Base-by-base conservation (phyloP, 352 stramenopile genomes). In the Phytophthora aleatoria region DNA sequence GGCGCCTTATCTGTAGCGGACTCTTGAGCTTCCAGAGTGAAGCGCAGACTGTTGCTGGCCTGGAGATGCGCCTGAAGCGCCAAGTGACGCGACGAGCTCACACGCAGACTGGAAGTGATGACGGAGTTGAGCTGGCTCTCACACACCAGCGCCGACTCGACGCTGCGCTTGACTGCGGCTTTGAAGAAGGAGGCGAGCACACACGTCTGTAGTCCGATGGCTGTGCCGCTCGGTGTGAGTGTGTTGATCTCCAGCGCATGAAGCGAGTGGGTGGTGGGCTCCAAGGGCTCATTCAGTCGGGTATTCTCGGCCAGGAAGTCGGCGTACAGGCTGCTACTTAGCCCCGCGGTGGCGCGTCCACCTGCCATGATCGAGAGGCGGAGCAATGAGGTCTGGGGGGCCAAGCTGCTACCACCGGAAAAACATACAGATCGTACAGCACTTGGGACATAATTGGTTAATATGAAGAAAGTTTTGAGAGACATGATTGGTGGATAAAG, bases 1-100 rank as follows among this genome's bases (percentile, higher is more conserved):
- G 83, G 81, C 55, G 76, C 73, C 43, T 86, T 88, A 54, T 90
- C 82, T n/a, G 76, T 87, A 15, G 82, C 79, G 3, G 81, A 85
- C 56, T 93, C 85, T 57, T 83, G 82, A 13, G 82, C 82, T 50
- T 93, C 85, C 24, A 93, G 64, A 49, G 85, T 93, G 61, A 91
- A 89, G 20, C 85, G 82, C 41, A 91, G 42, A 10, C 15, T 58
- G 12, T 79, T 33, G 48, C 70, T 91, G 7, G 79, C 81, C 9
- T 79, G 82, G 15, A 93, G 66, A 64, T 89, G 82, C 48, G 85
- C 79, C 53, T 90, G 81, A 27, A 93, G 61, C 50, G 83, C 77
- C 52, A 91, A 49, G 26, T 87, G 81, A 42, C 83, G 85, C 71
- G 81, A 75, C 57, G 85, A 93, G 51, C 79, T 91, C 64, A 93